Conservation (phyloP, 345 rosid species). For the Linum lewisii region DNA sequence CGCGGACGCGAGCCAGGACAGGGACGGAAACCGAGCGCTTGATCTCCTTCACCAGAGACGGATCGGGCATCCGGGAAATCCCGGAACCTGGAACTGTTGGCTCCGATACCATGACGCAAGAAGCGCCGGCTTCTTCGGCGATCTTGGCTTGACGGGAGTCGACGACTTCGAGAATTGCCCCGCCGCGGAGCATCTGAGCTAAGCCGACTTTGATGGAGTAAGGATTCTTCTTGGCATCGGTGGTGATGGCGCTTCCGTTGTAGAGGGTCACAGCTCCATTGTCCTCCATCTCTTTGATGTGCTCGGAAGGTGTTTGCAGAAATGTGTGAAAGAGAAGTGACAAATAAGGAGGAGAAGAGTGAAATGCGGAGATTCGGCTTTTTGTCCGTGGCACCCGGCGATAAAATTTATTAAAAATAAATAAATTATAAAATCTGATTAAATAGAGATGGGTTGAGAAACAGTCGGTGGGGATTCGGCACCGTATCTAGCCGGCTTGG, state of each 20-base stretch:
- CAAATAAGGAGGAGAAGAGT: neutral
- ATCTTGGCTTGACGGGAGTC: slow-evolving; percentile 17
- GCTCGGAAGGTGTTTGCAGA: slow-evolving; percentile 10
- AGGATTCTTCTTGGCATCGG: slow-evolving; percentile 12
- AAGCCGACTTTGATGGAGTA: slow-evolving; percentile 19
- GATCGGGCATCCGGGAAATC: slow-evolving; percentile 15
- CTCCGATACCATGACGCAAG: slow-evolving; percentile 17
- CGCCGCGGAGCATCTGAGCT: slow-evolving; percentile 24
- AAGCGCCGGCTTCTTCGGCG: slow-evolving; percentile 26
- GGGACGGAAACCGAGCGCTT: slow-evolving; percentile 26
- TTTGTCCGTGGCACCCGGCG: neutral
- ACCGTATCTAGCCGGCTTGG: too few relatives aligned
- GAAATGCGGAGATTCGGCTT: slow-evolving; percentile 1
- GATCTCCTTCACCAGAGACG: slow-evolving; percentile 19
- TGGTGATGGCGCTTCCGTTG: slow-evolving; percentile 11
- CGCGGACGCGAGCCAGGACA: slow-evolving; percentile 21
- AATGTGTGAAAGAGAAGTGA: slow-evolving; percentile 14
- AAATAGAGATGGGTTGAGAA: neutral
- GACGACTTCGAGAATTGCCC: slow-evolving; percentile 22
- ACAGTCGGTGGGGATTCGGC: neutral
- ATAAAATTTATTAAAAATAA: neutral
- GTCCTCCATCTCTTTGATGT: slow-evolving; percentile 13
- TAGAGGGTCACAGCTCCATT: slow-evolving; percentile 21
- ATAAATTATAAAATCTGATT: too few relatives aligned
- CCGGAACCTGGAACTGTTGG: neutral